Evolutionary conservation across 2,329 filamentous ascomycete species (phyloP).

Genomic region (Epichloe brachyelytri): DNA sequence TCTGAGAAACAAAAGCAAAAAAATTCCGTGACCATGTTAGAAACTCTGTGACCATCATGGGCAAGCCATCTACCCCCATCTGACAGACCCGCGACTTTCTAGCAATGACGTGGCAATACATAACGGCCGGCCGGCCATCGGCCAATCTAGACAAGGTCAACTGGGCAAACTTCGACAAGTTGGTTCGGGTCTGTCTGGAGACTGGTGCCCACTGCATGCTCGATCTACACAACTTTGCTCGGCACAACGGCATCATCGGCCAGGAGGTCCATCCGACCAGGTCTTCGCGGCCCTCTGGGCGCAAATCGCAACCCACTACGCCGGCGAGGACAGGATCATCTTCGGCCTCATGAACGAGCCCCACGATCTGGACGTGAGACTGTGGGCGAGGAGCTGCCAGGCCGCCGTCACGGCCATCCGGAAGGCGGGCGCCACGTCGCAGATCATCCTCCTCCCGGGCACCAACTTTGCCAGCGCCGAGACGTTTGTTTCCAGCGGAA

Average conservation of each 20-base stretch:
- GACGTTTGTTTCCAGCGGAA: slow-evolving; percentile 34
- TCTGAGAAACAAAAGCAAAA: too few relatives aligned
- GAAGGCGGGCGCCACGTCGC: slow-evolving; percentile 46
- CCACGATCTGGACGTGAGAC: slow-evolving; percentile 41
- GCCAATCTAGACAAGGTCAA: slow-evolving; percentile 34
- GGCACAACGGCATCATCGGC: slow-evolving; percentile 53
- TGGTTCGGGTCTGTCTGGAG: slow-evolving; percentile 42
- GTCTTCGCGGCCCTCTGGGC: slow-evolving; percentile 47
- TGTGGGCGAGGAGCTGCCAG: slow-evolving; percentile 50
- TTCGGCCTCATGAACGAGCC: slow-evolving; percentile 64
- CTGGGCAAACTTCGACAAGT: slow-evolving; percentile 37
- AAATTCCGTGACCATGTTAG: too few relatives aligned
- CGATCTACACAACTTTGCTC: slow-evolving; percentile 45
- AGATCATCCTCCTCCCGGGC: slow-evolving; percentile 49
- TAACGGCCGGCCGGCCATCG: slow-evolving; percentile 39
- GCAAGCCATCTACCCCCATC: too few relatives aligned
- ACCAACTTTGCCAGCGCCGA: slow-evolving; percentile 43
- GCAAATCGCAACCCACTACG: slow-evolving; percentile 46
- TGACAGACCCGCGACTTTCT: too few relatives aligned
- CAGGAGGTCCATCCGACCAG: slow-evolving; percentile 48
- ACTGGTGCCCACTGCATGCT: slow-evolving; percentile 47
- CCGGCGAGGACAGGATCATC: slow-evolving; percentile 33
- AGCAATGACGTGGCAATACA: slow-evolving; percentile 42
- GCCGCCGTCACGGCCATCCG: slow-evolving; percentile 53
- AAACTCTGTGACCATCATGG: too few relatives aligned